phyloP scores from a whole-genome alignment of 352 stramenopile genomes.

The Globisporangium heterothallicum region DNA sequence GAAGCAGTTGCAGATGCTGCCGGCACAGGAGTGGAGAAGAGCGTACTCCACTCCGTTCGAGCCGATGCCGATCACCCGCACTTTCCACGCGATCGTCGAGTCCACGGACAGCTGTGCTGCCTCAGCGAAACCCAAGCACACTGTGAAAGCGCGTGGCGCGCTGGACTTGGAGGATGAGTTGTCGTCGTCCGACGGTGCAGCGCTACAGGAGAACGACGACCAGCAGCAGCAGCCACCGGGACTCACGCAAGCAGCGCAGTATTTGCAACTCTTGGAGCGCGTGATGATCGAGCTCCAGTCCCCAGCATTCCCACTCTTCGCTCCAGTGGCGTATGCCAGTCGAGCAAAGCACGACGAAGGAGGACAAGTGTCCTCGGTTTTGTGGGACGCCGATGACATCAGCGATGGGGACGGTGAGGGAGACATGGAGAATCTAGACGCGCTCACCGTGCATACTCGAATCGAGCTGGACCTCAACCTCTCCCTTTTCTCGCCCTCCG shows the following conservation, averaged over 20 bases:
- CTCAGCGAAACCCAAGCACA: neutral
- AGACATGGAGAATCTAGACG: slow-evolving; percentile 8
- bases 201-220: slow-evolving; percentile 18
- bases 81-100: slow-evolving; percentile 25
- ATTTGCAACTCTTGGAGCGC: slow-evolving; percentile 45
- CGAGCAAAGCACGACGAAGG: neutral
- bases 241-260: slow-evolving; percentile 26
- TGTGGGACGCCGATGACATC: neutral
- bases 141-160: neutral
- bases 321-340: slow-evolving; percentile 7
- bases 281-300: slow-evolving; percentile 55
- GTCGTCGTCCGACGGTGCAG: neutral
- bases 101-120: neutral
- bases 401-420: too few species aligned
- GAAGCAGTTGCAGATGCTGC: slow-evolving; percentile 12
- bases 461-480: slow-evolving; percentile 51
- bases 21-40: slow-evolving; percentile 22
- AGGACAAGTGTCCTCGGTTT: too few species aligned
- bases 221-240: slow-evolving; percentile 11
- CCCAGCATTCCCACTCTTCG: slow-evolving; percentile 46
- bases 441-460: too few species aligned
- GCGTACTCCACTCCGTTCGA: slow-evolving; percentile 31
- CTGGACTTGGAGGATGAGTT: neutral
- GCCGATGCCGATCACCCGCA: slow-evolving; percentile 25
- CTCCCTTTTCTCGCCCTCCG: slow-evolving; percentile 23